Evolutionary conservation across 2,329 filamentous ascomycete genomes (phyloP).

Genomic region (Lasiodiplodia sp.): DNA sequence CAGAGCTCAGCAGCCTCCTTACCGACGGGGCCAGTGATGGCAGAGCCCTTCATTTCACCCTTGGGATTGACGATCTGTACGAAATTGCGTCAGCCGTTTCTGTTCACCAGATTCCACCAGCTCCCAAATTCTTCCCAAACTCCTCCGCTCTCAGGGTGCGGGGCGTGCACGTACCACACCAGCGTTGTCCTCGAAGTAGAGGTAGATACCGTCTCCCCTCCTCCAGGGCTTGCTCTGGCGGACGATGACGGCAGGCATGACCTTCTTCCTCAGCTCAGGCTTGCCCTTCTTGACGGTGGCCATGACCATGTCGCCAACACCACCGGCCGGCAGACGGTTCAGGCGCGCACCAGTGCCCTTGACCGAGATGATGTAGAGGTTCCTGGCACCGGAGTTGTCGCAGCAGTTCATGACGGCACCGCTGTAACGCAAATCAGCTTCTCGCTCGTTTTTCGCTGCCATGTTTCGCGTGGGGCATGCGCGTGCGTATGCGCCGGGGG

Average conservation of each 20-base stretch:
- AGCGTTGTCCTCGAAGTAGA: conserved; percentile 99
- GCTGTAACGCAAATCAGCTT: conserved; percentile 59
- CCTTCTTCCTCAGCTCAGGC: conserved; percentile 99
- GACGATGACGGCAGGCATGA: conserved; percentile 99
- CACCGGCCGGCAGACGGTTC: conserved; percentile 95
- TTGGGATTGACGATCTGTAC: conserved; percentile 98
- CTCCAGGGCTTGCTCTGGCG: conserved; percentile 99
- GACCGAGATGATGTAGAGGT: conserved; percentile 99
- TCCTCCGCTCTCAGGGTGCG: background rate
- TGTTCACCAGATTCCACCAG: conserved; percentile 7
- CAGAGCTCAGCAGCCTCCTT: conserved; percentile 99
- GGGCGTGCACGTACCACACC: conserved; percentile 78
- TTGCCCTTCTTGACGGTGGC: conserved; percentile 99
- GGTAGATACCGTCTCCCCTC: conserved; percentile 96
- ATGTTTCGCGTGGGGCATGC: conserved; percentile 24
- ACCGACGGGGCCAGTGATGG: conserved; percentile 98
- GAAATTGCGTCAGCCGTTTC: conserved; percentile 32
- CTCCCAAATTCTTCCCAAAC: background rate
- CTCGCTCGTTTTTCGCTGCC: conserved; percentile 30
- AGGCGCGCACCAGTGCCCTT: conserved; percentile 98
- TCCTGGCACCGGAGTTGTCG: conserved; percentile 98
- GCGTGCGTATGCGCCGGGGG: conserved; percentile 31
- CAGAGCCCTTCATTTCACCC: conserved; percentile 99
- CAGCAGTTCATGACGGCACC: conserved; percentile 99
- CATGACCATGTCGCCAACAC: conserved; percentile 99